These are phyloP conservation scores for Tinospora cordifolia DNA, from an alignment of 164 flowering plant species.

Conservation along the genomic window DNA sequence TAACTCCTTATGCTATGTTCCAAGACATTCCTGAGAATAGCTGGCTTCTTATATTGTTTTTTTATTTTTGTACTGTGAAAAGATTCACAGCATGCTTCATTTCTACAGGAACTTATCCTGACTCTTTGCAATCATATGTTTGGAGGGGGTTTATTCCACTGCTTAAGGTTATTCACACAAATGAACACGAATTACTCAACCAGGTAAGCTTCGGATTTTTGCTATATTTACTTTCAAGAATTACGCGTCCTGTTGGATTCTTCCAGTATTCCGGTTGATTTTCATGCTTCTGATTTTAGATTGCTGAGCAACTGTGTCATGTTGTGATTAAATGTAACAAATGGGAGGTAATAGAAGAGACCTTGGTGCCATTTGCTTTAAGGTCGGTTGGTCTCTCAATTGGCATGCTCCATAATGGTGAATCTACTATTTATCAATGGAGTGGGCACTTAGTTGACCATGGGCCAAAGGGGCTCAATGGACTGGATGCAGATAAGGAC, in stretches of 20 bases:
- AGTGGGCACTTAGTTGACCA: conserved; percentile 15
- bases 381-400: conserved; percentile 42
- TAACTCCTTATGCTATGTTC: too few species aligned
- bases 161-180: conserved; percentile 31
- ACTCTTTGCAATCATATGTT: conserved; percentile 31
- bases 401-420: conserved; percentile 42
- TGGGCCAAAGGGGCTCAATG: conserved; percentile 13
- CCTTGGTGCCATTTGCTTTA: conserved; percentile 52
- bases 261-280: conserved; percentile 8
- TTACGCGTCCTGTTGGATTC: background rate
- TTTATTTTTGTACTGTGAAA: background rate
- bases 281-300: conserved; percentile 32
- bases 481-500: conserved; percentile 18
- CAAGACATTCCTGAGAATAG: too few species aligned
- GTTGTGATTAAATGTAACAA: conserved; percentile 37
- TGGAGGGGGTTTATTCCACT: conserved; percentile 59
- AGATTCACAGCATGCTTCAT: too few species aligned
- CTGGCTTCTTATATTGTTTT: too few species aligned
- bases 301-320: conserved; percentile 43
- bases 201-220: conserved; percentile 37
- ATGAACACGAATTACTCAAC: conserved; percentile 42
- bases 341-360: conserved; percentile 53
- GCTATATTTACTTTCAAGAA: background rate
- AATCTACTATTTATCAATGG: conserved; percentile 35
- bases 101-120: conserved; percentile 22